Conservation (phyloP, 129 eudicot genomes). For the Tagetes patula region DNA sequence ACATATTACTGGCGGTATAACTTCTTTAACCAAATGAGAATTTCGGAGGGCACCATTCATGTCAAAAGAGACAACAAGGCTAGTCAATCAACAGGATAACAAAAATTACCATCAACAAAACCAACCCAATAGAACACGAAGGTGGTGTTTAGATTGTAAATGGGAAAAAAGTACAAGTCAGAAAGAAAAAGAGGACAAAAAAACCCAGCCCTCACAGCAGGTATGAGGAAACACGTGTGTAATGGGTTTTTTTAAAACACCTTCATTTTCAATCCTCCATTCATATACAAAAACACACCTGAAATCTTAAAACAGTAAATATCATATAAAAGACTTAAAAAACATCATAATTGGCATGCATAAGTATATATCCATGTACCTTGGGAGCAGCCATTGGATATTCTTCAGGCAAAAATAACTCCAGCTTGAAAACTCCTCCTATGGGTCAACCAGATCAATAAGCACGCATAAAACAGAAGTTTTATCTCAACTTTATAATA, state of each 20-base stretch:
- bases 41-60: not conserved
- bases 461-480: not conserved
- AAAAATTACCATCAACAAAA: slow-evolving; percentile 2
- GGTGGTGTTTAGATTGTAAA: not conserved
- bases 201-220: not conserved
- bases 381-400: slow-evolving; percentile 66
- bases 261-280: not conserved
- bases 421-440: slow-evolving; percentile 65
- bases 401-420: slow-evolving; percentile 61
- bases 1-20: not conserved
- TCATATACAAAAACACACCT: not conserved
- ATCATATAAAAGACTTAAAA: slow-evolving; percentile 1
- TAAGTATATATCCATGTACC: slow-evolving; percentile 30
- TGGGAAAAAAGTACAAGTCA: not conserved
- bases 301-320: slow-evolving; percentile 3
- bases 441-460: slow-evolving; percentile 17
- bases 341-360: slow-evolving; percentile 7
- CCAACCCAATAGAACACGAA: slow-evolving; percentile 8
- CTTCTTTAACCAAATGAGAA: not conserved
- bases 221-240: not conserved
- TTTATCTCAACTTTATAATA: not conserved
- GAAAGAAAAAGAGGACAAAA: not conserved
- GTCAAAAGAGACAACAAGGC: slow-evolving; percentile 6
- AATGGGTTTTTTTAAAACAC: not conserved
- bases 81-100: slow-evolving; percentile 5